Conservation (phyloP, 495 filamentous ascomycete species). For the Gamarada debralockiae region DNA sequence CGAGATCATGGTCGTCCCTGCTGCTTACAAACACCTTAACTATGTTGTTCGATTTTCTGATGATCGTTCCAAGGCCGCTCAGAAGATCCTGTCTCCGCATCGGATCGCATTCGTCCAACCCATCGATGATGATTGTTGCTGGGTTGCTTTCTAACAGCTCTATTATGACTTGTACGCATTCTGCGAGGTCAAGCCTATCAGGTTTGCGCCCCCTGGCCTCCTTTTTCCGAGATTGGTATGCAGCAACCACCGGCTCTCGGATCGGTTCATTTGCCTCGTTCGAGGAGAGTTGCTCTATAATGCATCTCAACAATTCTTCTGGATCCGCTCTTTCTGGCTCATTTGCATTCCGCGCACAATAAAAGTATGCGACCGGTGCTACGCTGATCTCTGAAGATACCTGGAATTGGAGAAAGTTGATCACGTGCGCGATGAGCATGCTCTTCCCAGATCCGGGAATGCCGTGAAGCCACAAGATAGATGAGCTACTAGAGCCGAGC, state of each 20-base stretch:
- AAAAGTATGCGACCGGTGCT: constrained; percentile 11
- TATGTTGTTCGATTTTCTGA: constrained; percentile 24
- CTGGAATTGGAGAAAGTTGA: too few relatives aligned
- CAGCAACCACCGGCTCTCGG: neutral
- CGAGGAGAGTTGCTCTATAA: constrained; percentile 6
- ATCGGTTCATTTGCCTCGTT: neutral
- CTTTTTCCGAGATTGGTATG: neutral
- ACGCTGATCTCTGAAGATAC: too few relatives aligned
- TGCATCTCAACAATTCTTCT: constrained; percentile 1
- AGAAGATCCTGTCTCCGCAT: constrained; percentile 28
- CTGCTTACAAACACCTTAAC: constrained; percentile 39
- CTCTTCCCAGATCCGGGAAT: constrained; percentile 15
- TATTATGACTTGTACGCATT: neutral
- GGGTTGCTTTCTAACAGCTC: constrained; percentile 12
- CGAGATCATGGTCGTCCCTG: constrained; percentile 35
- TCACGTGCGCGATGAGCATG: too few relatives aligned
- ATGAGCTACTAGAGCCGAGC: constrained; percentile 6
- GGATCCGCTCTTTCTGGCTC: constrained; percentile 17
- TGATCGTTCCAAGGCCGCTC: constrained; percentile 25
- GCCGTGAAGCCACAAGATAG: constrained; percentile 17
- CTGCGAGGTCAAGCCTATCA: constrained; percentile 6
- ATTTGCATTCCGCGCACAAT: constrained; percentile 11
- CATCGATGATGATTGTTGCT: constrained; percentile 41
- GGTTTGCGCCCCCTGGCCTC: neutral
- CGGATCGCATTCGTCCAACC: constrained; percentile 41